Base-by-base conservation (phyloP, 2,329 filamentous ascomycete species). In the Ilyonectria sp. region DNA sequence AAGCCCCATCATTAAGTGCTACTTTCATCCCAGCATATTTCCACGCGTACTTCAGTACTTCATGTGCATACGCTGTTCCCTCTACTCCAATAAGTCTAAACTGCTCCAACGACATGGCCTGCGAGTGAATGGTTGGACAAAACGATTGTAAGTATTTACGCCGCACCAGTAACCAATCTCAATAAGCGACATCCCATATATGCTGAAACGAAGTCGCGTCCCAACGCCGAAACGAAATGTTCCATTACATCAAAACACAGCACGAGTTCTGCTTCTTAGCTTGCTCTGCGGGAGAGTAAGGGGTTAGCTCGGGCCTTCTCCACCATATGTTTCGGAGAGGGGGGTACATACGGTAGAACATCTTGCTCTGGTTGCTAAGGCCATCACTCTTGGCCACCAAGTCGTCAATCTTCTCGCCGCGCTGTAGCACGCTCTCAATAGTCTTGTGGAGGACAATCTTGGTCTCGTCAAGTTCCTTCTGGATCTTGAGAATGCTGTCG, bases 361-460 rank as follows among this genome's bases (percentile, higher is more conserved):
- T 95, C 88, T 97, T 98, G 85, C 94, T 97, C 86, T 96, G 93
- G 56, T 90, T 89, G 82, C 94, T 97, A 77, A 99, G 83, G 13
- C 92, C 94, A 76, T 97, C 94, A 77, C 94, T 97, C 90, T 98
- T 98, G 71, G 92, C 91, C 52, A 98, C 95, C 75, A 99, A 83
- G 76, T 93, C 93, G 79, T 98, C 95, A 74, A 99, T 94, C 88
- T 98, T 98, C 89, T 98, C 95, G 47, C 95, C 96, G 69, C 96
- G 89, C 86, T 98, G 92, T 77, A 98, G 82, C 59, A 87, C 91
- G 77, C 90, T 93, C 85, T 97, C 93, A 76, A 97, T 98, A 50
- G 96, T 98, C 89, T 98, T 97, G 85, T 98, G 94, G 76, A 99
- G 87, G 67, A 97, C 92, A 78, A 97, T 95, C 89, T 98, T 98